These are phyloP conservation scores for Obba rivulosa DNA, from an alignment of 768 basidiomycete genomes.

Conservation along the genomic window DNA sequence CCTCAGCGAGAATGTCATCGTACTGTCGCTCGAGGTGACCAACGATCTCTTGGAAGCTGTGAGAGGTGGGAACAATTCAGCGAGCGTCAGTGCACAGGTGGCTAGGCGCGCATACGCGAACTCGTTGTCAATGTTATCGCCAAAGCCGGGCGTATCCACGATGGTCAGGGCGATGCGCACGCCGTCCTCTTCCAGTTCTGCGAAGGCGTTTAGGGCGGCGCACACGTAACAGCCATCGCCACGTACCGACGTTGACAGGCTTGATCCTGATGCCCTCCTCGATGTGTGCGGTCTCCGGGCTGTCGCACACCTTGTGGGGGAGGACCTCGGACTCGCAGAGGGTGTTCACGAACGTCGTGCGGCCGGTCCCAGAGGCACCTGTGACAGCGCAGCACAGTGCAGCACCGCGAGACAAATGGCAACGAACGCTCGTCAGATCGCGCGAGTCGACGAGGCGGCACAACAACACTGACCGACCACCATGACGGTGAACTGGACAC, in stretches of 20 bases:
- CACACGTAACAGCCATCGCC: background rate
- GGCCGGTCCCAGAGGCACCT: constrained; percentile 97
- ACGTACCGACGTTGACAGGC: constrained; percentile 87
- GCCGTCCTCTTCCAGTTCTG: constrained; percentile 98
- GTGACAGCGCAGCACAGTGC: constrained; percentile 1
- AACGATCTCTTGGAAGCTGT: constrained; percentile 94
- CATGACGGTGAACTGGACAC: constrained; percentile 96
- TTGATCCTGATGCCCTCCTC: constrained; percentile 95
- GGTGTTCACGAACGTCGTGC: constrained; percentile 99
- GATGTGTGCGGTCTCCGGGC: constrained; percentile 84
- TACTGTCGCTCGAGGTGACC: constrained; percentile 98
- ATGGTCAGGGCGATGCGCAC: constrained; percentile 97
- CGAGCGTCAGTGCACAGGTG: background rate
- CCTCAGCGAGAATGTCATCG: constrained; percentile 97
- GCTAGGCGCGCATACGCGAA: constrained; percentile 63
- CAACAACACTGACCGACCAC: constrained; percentile 76
- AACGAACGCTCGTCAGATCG: background rate
- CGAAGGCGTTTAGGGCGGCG: background rate
- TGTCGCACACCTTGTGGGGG: constrained; percentile 78
- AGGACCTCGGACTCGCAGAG: constrained; percentile 95
- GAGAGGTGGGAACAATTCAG: background rate
- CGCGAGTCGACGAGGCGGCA: background rate
- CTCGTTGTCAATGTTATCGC: constrained; percentile 98
- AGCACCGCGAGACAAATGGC: background rate
- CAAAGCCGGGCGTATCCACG: constrained; percentile 98